Conservation (phyloP, 2,329 filamentous ascomycete species). For the Alternaria triticina region DNA sequence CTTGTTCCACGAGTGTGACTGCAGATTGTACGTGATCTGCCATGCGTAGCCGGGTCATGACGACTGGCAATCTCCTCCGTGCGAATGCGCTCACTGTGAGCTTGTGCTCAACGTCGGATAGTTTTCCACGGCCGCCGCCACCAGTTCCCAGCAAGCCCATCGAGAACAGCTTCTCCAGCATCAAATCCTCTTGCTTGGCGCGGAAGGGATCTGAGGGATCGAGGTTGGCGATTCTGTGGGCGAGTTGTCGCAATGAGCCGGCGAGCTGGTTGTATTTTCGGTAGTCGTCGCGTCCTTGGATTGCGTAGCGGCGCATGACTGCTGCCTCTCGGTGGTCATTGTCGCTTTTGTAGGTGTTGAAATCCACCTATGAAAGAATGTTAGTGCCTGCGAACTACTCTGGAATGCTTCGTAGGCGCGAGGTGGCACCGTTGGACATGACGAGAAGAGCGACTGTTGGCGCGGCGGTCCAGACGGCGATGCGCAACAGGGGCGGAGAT, state of each 20-base stretch:
- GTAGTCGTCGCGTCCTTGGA: constrained; percentile 85
- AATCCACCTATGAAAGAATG: constrained; percentile 68
- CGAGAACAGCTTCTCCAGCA: constrained; percentile 90
- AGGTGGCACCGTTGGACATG: background rate
- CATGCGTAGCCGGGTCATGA: constrained; percentile 92
- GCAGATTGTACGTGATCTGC: constrained; percentile 83
- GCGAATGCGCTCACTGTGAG: constrained; percentile 91
- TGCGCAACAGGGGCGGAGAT: background rate
- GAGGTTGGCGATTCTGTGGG: constrained; percentile 84
- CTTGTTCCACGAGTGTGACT: constrained; percentile 89
- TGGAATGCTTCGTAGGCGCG: no score
- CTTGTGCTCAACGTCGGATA: constrained; percentile 78
- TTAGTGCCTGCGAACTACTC: background rate
- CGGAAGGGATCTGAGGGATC: constrained; percentile 79
- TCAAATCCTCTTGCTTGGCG: constrained; percentile 81
- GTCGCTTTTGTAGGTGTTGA: constrained; percentile 92
- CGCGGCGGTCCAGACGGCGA: background rate
- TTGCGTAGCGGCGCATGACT: constrained; percentile 84
- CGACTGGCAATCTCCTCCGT: constrained; percentile 79
- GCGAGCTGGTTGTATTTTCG: constrained; percentile 55
- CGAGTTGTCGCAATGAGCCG: constrained; percentile 82
- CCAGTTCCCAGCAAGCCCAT: constrained; percentile 83
- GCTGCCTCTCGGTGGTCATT: constrained; percentile 81
- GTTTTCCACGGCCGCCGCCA: constrained; percentile 66
- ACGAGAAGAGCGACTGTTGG: background rate